phyloP scores from a whole-genome alignment of 2,329 filamentous ascomycete genomes.

The Meredithiella fracta region DNA sequence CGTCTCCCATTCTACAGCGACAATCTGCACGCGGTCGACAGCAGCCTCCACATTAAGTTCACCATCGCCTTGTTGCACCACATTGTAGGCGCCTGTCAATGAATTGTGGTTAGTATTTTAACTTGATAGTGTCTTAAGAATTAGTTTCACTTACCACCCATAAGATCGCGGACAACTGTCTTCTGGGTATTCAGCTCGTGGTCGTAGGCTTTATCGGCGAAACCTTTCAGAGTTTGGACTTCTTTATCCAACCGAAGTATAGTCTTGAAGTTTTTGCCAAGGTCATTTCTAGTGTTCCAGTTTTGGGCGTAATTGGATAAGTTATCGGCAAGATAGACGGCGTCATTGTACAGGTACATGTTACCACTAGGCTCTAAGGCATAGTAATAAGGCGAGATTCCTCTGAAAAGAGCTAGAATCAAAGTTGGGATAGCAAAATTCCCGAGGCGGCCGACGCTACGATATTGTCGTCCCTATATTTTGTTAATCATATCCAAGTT shows the following conservation, averaged over 20 bases:
- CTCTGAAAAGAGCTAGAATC: constrained; percentile 61
- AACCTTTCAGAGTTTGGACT: constrained; percentile 39
- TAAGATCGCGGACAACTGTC: constrained; percentile 42
- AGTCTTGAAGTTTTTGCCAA: constrained; percentile 32
- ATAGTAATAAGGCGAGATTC: constrained; percentile 61
- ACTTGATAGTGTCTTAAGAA: not conserved
- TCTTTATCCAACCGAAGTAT: constrained; percentile 45
- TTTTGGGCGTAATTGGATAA: constrained; percentile 31
- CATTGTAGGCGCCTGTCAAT: constrained; percentile 33
- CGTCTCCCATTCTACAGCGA: constrained; percentile 39
- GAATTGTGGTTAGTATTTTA: not conserved
- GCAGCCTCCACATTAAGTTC: constrained; percentile 37
- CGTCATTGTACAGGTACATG: constrained; percentile 55
- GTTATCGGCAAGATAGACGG: constrained; percentile 44
- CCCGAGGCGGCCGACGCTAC: constrained; percentile 52
- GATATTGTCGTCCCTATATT: constrained; percentile 29
- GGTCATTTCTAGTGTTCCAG: constrained; percentile 39
- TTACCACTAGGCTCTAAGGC: constrained; percentile 42
- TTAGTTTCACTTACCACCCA: constrained; percentile 29
- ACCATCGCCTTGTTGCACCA: constrained; percentile 40
- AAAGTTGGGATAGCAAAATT: constrained; percentile 58
- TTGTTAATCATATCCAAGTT: constrained; percentile 15
- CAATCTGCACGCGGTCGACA: constrained; percentile 33
- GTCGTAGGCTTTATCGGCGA: constrained; percentile 44
- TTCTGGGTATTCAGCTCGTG: constrained; percentile 45